A percentile compares a stretch with the other conserved stretches of the same genome.
Conservation (phyloP, 169 alveolate genomes). For the Plasmodium fragile region DNA sequence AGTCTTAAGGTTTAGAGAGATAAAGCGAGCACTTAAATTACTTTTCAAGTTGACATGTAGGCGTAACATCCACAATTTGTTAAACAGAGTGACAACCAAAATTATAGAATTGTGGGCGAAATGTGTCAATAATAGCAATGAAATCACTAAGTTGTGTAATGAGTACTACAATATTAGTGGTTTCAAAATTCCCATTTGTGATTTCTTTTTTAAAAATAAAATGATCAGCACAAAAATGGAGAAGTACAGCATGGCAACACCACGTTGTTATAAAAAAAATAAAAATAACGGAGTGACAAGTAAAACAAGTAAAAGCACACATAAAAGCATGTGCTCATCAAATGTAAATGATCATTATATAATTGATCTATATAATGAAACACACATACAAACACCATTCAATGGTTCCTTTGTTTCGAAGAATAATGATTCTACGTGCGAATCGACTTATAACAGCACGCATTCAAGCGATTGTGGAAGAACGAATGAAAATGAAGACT, state of each 20-base stretch:
- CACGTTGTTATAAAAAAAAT: neutral
- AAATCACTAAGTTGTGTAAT: slow-evolving; percentile 24
- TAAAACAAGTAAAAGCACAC: neutral
- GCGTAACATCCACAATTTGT: slow-evolving; percentile 10
- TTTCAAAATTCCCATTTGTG: slow-evolving; percentile 5
- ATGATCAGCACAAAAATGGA: slow-evolving; percentile 15
- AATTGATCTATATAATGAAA: slow-evolving; percentile 53
- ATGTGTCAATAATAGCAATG: slow-evolving; percentile 24
- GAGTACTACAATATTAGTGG: slow-evolving; percentile 10
- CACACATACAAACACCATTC: slow-evolving; percentile 27
- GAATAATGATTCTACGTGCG: slow-evolving; percentile 9
- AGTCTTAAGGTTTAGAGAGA: neutral
- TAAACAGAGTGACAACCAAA: slow-evolving; percentile 12
- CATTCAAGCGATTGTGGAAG: slow-evolving; percentile 28
- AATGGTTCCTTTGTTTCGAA: slow-evolving; percentile 13
- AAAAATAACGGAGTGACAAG: slow-evolving; percentile 11
- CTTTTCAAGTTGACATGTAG: slow-evolving; percentile 12
- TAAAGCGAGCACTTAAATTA: slow-evolving; percentile 18
- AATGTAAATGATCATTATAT: slow-evolving; percentile 56
- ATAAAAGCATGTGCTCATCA: neutral
- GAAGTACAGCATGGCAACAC: neutral
- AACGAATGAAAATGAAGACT: slow-evolving; percentile 23
- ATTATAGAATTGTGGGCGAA: slow-evolving; percentile 34
- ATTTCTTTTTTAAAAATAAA: slow-evolving; percentile 37
- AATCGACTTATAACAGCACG: slow-evolving; percentile 41